These are phyloP conservation scores for Neonectria magnoliae DNA, from an alignment of 2,329 filamentous ascomycete species.

Conservation along the genomic window DNA sequence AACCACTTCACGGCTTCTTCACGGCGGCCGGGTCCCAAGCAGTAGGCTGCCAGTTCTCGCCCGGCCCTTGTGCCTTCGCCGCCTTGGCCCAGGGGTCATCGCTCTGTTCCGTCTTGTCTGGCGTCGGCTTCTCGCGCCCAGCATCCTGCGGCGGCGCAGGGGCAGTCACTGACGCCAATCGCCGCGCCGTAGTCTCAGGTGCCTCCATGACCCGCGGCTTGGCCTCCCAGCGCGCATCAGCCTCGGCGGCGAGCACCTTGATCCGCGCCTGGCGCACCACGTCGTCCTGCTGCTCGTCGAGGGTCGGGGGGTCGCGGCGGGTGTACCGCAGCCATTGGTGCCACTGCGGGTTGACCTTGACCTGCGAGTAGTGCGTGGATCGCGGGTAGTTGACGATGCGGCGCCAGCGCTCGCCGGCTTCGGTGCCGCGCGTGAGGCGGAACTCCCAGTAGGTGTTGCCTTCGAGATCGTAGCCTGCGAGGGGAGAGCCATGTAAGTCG, in stretches of 20 bases:
- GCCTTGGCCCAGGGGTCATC: constrained; percentile 69
- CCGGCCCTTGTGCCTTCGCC: constrained; percentile 55
- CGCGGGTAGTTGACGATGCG: constrained; percentile 70
- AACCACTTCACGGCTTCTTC: constrained; percentile 43
- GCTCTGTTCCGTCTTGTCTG: constrained; percentile 27
- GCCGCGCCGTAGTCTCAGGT: constrained; percentile 34
- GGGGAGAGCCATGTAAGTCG: constrained; percentile 28
- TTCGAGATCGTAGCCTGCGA: constrained; percentile 68
- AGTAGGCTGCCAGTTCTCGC: constrained; percentile 74
- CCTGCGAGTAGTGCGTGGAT: constrained; percentile 62
- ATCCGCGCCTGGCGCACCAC: constrained; percentile 62
- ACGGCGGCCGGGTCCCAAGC: constrained; percentile 65
- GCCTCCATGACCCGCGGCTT: constrained; percentile 62
- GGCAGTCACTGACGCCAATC: constrained; percentile 26
- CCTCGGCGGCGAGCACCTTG: constrained; percentile 66
- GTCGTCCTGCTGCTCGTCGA: constrained; percentile 67
- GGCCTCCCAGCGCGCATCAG: constrained; percentile 71
- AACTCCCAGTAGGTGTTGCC: constrained; percentile 79
- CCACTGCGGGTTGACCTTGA: constrained; percentile 70
- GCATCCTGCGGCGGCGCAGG: constrained; percentile 14
- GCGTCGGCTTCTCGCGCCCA: constrained; percentile 9
- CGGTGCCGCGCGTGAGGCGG: constrained; percentile 57
- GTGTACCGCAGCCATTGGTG: constrained; percentile 75
- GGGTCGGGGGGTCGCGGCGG: constrained; percentile 62
- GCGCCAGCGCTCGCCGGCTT: constrained; percentile 60